Conservation (phyloP, 345 rosid genomes). For the Salix koriyanagi region DNA sequence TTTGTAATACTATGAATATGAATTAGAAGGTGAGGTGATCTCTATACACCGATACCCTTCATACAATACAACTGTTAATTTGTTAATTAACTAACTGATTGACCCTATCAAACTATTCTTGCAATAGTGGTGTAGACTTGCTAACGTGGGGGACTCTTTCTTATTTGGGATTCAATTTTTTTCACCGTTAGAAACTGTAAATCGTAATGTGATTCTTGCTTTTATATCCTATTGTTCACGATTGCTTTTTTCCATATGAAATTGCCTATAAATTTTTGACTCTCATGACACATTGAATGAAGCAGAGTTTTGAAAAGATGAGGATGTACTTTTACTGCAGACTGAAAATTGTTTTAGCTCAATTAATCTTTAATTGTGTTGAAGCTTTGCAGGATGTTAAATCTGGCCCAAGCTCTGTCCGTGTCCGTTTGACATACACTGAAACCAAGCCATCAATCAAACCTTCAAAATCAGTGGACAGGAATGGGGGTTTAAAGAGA, state of each 20-base stretch:
- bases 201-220: neutral
- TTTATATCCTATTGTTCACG: neutral
- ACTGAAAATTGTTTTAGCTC: neutral
- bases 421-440: slow-evolving; percentile 63
- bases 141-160: neutral
- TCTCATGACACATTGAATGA: neutral
- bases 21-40: neutral
- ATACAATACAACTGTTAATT: no score
- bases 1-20: neutral
- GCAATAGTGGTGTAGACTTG: no score
- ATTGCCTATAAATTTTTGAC: neutral
- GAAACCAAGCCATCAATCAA: slow-evolving; percentile 29
- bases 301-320: neutral
- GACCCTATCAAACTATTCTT: no score
- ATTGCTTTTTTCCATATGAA: neutral
- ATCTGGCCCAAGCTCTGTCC: slow-evolving; percentile 51
- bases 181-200: neutral
- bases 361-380: slow-evolving; percentile 24
- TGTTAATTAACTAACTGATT: no score
- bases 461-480: slow-evolving; percentile 24
- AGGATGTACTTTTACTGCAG: neutral
- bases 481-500: slow-evolving; percentile 51
- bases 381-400: slow-evolving; percentile 68
- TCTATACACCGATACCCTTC: neutral
- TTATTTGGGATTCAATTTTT: neutral